Percentiles rank a stretch among this genome's conserved stretches.
Evolutionary conservation across 2,329 filamentous ascomycete genomes (phyloP).

Genomic region (Apiospora rasikravindrae): DNA sequence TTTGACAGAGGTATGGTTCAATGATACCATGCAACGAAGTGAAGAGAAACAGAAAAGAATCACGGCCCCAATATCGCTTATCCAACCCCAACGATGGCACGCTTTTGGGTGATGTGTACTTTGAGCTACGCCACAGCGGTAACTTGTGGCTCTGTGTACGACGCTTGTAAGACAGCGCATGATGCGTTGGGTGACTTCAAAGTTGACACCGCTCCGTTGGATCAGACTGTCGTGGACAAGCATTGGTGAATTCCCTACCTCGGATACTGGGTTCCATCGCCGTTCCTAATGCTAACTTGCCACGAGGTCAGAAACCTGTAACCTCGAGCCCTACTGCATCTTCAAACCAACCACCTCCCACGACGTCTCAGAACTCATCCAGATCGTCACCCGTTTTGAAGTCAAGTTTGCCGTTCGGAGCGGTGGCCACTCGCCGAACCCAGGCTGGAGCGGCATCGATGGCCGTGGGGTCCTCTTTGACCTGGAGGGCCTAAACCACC

Average conservation of each 20-base stretch:
- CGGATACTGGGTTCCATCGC: background rate
- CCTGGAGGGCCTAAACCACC: slow-evolving; percentile 29
- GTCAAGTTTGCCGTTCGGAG: slow-evolving; percentile 28
- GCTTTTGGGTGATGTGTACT: no score
- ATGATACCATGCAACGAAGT: no score
- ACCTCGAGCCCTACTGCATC: slow-evolving; percentile 26
- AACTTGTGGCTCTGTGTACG: background rate
- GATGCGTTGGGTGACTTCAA: background rate
- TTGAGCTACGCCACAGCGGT: no score
- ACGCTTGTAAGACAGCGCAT: background rate
- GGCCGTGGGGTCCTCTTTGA: slow-evolving; percentile 31
- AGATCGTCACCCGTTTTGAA: slow-evolving; percentile 25
- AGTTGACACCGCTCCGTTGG: background rate
- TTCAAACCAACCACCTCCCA: slow-evolving; percentile 18
- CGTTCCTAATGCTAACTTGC: background rate
- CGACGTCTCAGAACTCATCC: slow-evolving; percentile 23
- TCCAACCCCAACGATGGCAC: background rate
- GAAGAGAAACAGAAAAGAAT: no score
- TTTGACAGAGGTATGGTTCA: no score
- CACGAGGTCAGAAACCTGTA: slow-evolving; percentile 26
- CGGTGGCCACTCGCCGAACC: slow-evolving; percentile 29
- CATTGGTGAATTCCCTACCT: background rate
- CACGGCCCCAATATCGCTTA: no score
- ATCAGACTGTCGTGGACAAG: background rate
- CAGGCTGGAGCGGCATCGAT: slow-evolving; percentile 25